These are phyloP conservation scores for Maudiozyma saulgeensis DNA, from an alignment of 805 yeast genomes.

Conservation along the genomic window DNA sequence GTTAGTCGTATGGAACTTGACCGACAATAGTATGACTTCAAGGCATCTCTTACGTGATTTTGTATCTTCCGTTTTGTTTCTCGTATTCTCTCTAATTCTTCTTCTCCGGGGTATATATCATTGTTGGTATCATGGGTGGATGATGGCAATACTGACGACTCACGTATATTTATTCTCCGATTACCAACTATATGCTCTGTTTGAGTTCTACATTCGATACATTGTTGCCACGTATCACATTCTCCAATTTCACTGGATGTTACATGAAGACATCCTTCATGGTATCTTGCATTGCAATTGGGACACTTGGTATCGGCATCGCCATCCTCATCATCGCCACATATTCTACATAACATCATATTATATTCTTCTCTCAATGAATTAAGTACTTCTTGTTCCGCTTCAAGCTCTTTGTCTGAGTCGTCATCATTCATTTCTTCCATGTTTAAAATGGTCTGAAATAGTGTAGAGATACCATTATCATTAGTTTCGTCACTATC, in stretches of 20 bases:
- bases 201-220: constrained; percentile 13
- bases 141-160: too few relatives aligned
- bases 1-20: constrained; percentile 15
- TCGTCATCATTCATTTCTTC: constrained; percentile 3
- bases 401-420: constrained; percentile 1
- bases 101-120: neutral
- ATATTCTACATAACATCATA: constrained; percentile 10
- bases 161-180: neutral
- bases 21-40: constrained; percentile 40
- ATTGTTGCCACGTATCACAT: constrained; percentile 12
- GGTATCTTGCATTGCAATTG: constrained; percentile 18
- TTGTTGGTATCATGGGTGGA: too few relatives aligned
- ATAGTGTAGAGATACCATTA: neutral
- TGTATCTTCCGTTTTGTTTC: constrained; percentile 52
- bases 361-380: neutral
- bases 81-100: constrained; percentile 2
- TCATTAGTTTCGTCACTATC: neutral
- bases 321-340: constrained; percentile 11
- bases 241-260: constrained; percentile 18
- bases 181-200: neutral
- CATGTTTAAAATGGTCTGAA: neutral
- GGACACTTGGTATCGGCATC: constrained; percentile 9
- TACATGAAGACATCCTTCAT: constrained; percentile 17
- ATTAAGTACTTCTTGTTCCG: constrained; percentile 1
- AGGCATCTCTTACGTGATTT: constrained; percentile 41